Conservation (phyloP, 2,329 filamentous ascomycete genomes). For the Ophiobolus disseminans region DNA sequence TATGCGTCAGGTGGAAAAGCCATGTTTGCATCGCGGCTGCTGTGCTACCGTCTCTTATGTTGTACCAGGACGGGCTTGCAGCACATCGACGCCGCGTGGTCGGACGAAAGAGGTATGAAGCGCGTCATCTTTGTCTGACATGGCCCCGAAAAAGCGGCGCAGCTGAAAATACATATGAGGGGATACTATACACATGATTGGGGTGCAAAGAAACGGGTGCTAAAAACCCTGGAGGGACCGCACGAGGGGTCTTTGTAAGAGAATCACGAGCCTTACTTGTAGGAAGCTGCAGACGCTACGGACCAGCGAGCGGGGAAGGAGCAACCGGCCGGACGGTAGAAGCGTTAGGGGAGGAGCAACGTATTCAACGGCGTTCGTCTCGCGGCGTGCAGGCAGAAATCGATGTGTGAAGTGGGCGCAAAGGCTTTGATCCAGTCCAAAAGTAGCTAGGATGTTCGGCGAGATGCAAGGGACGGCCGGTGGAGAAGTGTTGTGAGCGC, state of each 20-base stretch:
- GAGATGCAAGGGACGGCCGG: conserved; percentile 23
- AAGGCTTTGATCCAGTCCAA: conserved; percentile 24
- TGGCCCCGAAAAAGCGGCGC: background rate
- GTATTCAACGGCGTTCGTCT: conserved; percentile 32
- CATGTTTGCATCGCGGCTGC: conserved; percentile 41
- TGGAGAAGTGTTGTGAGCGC: background rate
- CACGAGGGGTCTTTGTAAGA: conserved; percentile 19
- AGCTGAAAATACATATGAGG: conserved; percentile 7
- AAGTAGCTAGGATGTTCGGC: conserved; percentile 34
- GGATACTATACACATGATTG: conserved; percentile 4
- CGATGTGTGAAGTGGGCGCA: conserved; percentile 29
- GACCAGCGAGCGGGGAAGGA: conserved; percentile 34
- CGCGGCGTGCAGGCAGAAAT: conserved; percentile 35
- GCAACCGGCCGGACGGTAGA: conserved; percentile 30
- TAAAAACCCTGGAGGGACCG: conserved; percentile 19
- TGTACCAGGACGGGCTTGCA: conserved; percentile 42
- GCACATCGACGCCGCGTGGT: conserved; percentile 30
- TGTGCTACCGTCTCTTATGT: conserved; percentile 42
- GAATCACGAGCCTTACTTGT: conserved; percentile 38
- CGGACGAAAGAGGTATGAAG: conserved; percentile 28
- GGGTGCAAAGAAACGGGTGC: conserved; percentile 7
- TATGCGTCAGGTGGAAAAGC: conserved; percentile 31
- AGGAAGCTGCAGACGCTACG: conserved; percentile 23
- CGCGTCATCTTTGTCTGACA: conserved; percentile 7
- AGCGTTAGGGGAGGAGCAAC: conserved; percentile 33